phyloP scores from a whole-genome alignment of 345 rosid species.

The Camelina hispida region DNA sequence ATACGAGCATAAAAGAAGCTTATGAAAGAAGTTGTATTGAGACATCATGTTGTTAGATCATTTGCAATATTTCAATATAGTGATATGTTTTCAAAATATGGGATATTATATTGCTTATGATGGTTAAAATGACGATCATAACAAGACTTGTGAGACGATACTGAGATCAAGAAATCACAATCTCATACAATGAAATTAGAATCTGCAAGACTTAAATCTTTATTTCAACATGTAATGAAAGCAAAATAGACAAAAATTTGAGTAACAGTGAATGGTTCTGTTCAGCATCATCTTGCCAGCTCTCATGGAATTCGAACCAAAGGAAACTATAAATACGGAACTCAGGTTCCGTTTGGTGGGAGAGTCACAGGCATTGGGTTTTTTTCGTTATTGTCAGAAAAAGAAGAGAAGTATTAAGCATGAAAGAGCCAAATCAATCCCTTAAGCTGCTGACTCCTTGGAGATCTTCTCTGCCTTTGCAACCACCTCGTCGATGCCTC shows the following conservation, averaged over 20 bases:
- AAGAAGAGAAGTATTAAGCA: not conserved
- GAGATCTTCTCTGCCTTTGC: conserved; percentile 68
- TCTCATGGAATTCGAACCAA: conserved; percentile 22
- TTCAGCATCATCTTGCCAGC: conserved; percentile 34
- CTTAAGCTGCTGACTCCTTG: conserved; percentile 61
- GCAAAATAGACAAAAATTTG: conserved; percentile 38
- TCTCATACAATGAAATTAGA: not conserved
- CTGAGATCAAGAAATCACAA: not conserved
- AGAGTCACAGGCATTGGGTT: conserved; percentile 20
- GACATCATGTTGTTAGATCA: conserved; percentile 13
- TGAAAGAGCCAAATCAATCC: not conserved
- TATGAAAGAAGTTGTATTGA: conserved; percentile 24
- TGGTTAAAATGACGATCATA: not conserved
- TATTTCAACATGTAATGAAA: conserved; percentile 32
- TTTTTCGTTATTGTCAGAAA: conserved; percentile 42
- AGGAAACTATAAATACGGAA: conserved; percentile 29
- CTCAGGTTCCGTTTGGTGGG: conserved; percentile 22
- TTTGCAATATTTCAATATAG: conserved; percentile 31
- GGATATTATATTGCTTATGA: not conserved
- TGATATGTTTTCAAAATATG: not conserved
- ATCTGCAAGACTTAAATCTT: conserved; percentile 35
- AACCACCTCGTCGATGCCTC: conserved; percentile 61
- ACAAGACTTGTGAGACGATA: not conserved
- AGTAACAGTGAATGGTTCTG: conserved; percentile 28
- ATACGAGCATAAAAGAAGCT: conserved; percentile 27